Evolutionary conservation across 306 rosid species (phyloP), one percentile per base, ranked within the genome.

Genomic region (Lupinus albus): DNA sequence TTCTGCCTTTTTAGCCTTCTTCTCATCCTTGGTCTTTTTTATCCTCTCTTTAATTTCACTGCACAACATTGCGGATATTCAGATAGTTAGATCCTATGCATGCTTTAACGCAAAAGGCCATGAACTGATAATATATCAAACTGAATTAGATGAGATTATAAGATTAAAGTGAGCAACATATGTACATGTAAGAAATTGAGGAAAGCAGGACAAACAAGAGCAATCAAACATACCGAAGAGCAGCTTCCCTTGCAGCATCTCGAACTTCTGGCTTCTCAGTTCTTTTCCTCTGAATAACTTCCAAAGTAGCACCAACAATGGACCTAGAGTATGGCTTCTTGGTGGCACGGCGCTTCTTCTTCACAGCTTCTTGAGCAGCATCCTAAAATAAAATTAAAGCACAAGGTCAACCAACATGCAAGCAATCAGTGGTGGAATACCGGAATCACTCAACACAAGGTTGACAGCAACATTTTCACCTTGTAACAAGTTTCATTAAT

Each of bases 11-110:
- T 84, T 88, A 0, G 97, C 93, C 80, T 88, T 91, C 84, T 91
- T 91, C 50, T 91, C 97, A 16, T 91, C 97, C 80, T 91, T 91
- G 0, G 96, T 86, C 16, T 91, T 91, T 81, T 88, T 91, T 60
- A 88, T 88, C 70, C 97, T 83, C 66, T 91, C 97, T 68, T 91
- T 91, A 20, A 91, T 86, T 70, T 91, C 97, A 71, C 96, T 88
- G 63, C 57, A 77, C 11, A 54, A 68, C 64, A 71, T 0, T 59
- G n/a, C 9, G 9, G 11, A 56, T 6, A 56, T 6, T 45, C 53
- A 60, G 33, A 57, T 7, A 6, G 33, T 33, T 14, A 53, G 55
- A 30, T 49, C 4, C 0, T 11, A 38, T 66, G 49, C 45, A 79
- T 11, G 13, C 3, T 44, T 4, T 11, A 8, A 36, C 5, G 12